Percentiles rank a stretch among this genome's conserved stretches.
Evolutionary conservation across 805 yeast genomes (phyloP).

Genomic region (Cyberlindnera nakhonratchasimensis): DNA sequence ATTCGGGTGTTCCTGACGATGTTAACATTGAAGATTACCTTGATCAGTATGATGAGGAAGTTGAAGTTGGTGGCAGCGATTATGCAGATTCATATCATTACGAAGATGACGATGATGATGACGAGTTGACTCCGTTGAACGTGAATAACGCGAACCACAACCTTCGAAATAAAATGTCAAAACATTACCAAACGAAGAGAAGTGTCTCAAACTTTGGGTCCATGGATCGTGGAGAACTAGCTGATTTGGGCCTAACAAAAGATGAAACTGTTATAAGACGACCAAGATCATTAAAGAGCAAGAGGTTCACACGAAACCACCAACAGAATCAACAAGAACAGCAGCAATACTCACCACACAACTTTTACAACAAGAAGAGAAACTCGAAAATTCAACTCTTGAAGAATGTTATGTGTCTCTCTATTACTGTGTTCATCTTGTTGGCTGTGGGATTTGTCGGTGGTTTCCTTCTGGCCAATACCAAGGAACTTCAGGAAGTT

Average conservation of each 20-base stretch:
- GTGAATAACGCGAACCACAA: conserved; percentile 22
- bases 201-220: conserved; percentile 20
- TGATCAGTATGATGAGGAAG: conserved; percentile 41
- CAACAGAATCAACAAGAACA: conserved; percentile 21
- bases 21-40: conserved; percentile 42
- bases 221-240: conserved; percentile 13
- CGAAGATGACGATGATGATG: conserved; percentile 26
- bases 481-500: conserved; percentile 74
- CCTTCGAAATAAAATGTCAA: conserved; percentile 19
- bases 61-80: conserved; percentile 32
- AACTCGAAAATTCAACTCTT: conserved; percentile 31
- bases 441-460: conserved; percentile 69
- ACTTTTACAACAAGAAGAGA: conserved; percentile 34
- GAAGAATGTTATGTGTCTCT: conserved; percentile 34
- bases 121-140: conserved; percentile 28
- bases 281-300: conserved; percentile 10
- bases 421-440: conserved; percentile 41
- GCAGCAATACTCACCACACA: conserved; percentile 43
- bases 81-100: conserved; percentile 30
- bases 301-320: conserved; percentile 23
- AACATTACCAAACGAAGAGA: conserved; percentile 29
- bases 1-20: conserved; percentile 68
- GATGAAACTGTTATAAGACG: conserved; percentile 10
- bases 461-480: conserved; percentile 83
- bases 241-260: conserved; percentile 9